A percentile compares a stretch with the other conserved stretches of the same genome.
These are phyloP conservation scores for Euphorbia peplus DNA, from an alignment of 345 rosid genomes.

Conservation along the genomic window DNA sequence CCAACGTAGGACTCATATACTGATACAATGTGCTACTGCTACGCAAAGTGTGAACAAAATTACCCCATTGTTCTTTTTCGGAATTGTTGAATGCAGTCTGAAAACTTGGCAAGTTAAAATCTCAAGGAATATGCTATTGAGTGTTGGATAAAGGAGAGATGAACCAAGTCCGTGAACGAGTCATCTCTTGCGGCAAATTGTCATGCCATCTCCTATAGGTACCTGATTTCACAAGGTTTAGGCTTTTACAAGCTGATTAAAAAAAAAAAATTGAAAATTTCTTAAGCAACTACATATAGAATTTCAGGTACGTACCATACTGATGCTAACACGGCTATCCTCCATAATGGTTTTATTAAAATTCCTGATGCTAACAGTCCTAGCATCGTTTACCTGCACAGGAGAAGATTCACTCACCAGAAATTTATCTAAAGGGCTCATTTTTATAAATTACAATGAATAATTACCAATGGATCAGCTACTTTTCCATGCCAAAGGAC, in stretches of 20 bases:
- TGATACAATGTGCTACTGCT: not conserved
- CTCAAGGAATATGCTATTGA: not conserved
- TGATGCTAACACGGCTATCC: slow-evolving; percentile 70
- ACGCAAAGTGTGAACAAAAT: not conserved
- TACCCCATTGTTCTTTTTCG: not conserved
- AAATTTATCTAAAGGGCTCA: slow-evolving; percentile 3
- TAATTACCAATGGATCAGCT: slow-evolving; percentile 65
- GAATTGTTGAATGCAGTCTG: not conserved
- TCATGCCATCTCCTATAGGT: slow-evolving; percentile 89
- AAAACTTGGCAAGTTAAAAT: not conserved
- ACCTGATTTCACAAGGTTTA: slow-evolving; percentile 41
- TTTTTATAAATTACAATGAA: not conserved
- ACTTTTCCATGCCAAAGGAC: slow-evolving; percentile 98
- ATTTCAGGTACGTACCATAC: slow-evolving; percentile 53
- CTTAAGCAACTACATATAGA: slow-evolving; percentile 1
- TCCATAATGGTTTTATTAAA: slow-evolving; percentile 65
- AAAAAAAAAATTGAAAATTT: not conserved
- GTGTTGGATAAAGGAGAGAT: not conserved
- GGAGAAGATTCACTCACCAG: slow-evolving; percentile 6
- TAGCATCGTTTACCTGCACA: slow-evolving; percentile 68
- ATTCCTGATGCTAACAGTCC: slow-evolving; percentile 66
- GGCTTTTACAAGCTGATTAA: not conserved
- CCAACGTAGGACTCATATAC: not conserved
- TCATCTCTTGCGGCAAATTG: slow-evolving; percentile 73
- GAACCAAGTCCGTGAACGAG: not conserved